Percentiles rank a stretch among this genome's conserved stretches.
These are phyloP conservation scores for Trichoderma asperellum DNA, from an alignment of 2,329 filamentous ascomycete genomes.

Conservation along the genomic window DNA sequence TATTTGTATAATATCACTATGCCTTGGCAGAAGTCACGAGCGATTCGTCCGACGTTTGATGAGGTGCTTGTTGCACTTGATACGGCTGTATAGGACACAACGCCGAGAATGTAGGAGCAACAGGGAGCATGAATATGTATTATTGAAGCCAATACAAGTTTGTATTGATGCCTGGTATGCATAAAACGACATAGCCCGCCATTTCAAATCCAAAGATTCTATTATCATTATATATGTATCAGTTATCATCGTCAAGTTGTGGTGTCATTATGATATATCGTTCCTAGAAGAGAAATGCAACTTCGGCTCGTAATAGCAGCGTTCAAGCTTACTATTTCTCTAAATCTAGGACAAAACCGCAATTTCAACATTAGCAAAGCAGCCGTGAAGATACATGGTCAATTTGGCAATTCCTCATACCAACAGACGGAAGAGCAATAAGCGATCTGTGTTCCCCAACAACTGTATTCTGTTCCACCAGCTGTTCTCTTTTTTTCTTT, in stretches of 20 bases:
- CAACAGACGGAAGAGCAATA: neutral
- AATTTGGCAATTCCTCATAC: neutral
- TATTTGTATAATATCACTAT: neutral
- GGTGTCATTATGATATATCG: neutral
- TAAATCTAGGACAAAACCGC: neutral
- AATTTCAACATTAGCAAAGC: neutral
- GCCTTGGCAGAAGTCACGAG: neutral
- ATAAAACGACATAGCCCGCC: neutral
- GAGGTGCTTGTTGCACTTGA: neutral
- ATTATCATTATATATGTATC: neutral
- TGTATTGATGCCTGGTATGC: neutral
- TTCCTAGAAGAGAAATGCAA: neutral
- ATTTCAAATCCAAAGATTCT: neutral
- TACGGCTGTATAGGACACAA: neutral
- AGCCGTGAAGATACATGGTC: neutral
- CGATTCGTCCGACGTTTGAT: neutral
- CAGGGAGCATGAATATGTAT: neutral
- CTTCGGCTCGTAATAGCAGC: neutral
- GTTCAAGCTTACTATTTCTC: neutral
- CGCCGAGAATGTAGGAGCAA: neutral
- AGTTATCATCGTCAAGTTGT: neutral
- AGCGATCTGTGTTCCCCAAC: neutral
- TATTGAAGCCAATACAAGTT: neutral
- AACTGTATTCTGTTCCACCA: neutral
- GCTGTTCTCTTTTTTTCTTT: neutral